Percentiles rank a stretch among this genome's conserved stretches.
Evolutionary conservation across 2,329 filamentous ascomycete species (phyloP).

Genomic region (Nemania diffusa): DNA sequence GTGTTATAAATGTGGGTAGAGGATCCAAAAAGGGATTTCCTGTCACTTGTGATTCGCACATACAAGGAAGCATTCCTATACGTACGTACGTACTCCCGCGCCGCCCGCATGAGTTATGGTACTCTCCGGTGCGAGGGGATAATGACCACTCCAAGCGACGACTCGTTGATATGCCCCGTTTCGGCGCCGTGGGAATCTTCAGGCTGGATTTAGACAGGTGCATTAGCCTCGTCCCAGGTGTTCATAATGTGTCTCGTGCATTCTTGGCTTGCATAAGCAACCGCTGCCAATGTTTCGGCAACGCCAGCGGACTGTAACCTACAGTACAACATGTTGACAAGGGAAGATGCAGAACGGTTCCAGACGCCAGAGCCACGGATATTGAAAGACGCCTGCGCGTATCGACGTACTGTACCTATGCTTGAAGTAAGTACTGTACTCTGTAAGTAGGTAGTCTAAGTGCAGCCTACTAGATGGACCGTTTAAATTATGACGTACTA

Average conservation of each 20-base stretch:
- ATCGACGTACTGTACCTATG: neutral
- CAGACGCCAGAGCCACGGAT: conserved; percentile 25
- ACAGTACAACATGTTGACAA: conserved; percentile 7
- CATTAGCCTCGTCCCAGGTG: conserved; percentile 39
- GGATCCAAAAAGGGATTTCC: neutral
- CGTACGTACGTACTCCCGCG: too few species aligned
- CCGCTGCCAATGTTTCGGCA: conserved; percentile 29
- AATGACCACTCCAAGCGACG: conserved; percentile 3
- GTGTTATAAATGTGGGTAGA: neutral
- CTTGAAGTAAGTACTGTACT: too few species aligned
- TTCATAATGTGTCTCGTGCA: conserved; percentile 41
- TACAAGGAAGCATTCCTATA: neutral
- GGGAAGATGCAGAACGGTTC: neutral
- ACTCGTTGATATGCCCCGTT: conserved; percentile 1
- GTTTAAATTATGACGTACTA: conserved; percentile 14
- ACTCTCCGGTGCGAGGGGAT: conserved; percentile 1
- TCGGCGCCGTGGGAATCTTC: conserved; percentile 30
- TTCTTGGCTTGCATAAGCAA: conserved; percentile 35
- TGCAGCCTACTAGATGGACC: neutral
- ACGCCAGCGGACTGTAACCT: conserved; percentile 23
- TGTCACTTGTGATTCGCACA: neutral
- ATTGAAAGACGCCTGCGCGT: conserved; percentile 6
- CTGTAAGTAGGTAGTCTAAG: too few species aligned
- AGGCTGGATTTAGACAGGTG: conserved; percentile 32
- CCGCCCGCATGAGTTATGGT: neutral